These are phyloP conservation scores for Crithidia thermophila DNA, from an alignment of 208 protist species.

Conservation along the genomic window DNA sequence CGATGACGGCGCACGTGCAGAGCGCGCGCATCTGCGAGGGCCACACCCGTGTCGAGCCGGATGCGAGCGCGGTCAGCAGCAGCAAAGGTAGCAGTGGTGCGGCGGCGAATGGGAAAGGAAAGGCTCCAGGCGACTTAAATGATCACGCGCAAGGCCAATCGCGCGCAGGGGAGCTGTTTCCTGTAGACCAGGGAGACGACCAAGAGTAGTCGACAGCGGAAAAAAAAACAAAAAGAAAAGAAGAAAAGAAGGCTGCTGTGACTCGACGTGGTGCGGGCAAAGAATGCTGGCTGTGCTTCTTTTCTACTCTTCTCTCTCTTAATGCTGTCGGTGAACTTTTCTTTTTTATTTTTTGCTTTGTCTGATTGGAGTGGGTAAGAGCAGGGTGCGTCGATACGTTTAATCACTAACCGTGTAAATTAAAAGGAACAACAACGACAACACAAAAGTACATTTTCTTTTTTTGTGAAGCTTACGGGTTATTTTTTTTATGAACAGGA, in stretches of 20 bases:
- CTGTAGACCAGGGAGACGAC: slow-evolving; percentile 1
- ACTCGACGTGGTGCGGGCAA: too few relatives aligned
- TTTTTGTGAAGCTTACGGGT: too few relatives aligned
- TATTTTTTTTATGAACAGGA: too few relatives aligned
- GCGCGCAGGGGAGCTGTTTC: slow-evolving; percentile 11
- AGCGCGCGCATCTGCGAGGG: slow-evolving; percentile 82
- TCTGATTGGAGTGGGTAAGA: neutral
- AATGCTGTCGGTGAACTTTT: too few relatives aligned
- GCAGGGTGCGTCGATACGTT: neutral
- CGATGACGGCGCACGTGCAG: slow-evolving; percentile 76
- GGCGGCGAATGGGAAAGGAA: neutral
- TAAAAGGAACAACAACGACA: too few relatives aligned
- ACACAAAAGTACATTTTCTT: too few relatives aligned
- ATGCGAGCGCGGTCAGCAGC: slow-evolving; percentile 4
- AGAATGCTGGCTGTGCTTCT: too few relatives aligned
- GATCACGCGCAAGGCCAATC: neutral
- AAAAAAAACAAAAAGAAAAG: too few relatives aligned
- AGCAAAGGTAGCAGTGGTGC: neutral
- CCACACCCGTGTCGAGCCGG: slow-evolving; percentile 44
- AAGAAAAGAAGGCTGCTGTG: too few relatives aligned
- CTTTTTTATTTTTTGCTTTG: neutral
- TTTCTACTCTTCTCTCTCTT: too few relatives aligned
- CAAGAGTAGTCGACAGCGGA: neutral
- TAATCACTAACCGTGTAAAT: neutral
- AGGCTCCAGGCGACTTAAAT: neutral